Evolutionary conservation across 1,139 yeast genomes (phyloP).

Genomic region (Eremothecium coryli): DNA sequence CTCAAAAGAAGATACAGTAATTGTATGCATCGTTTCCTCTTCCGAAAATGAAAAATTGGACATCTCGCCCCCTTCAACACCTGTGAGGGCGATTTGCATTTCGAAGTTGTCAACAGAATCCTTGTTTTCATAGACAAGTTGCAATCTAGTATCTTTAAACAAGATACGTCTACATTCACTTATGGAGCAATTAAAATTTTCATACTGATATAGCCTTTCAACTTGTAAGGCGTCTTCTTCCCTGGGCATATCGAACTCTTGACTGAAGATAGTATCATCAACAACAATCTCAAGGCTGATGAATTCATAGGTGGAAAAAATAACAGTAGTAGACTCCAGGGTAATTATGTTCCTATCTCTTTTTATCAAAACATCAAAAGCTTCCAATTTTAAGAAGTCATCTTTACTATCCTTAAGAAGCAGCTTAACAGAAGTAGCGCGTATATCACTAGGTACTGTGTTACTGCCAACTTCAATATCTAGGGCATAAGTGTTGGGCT

Average conservation of each 20-base stretch:
- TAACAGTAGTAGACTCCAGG: conserved; percentile 17
- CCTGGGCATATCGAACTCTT: conserved; percentile 14
- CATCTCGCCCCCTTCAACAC: neutral
- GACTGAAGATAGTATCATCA: conserved; percentile 22
- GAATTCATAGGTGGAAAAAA: conserved; percentile 21
- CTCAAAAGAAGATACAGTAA: conserved; percentile 5
- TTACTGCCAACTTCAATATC: conserved; percentile 13
- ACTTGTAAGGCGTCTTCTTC: conserved; percentile 1
- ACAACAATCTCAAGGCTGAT: conserved; percentile 19
- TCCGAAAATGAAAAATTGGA: conserved; percentile 5
- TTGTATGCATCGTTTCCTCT: neutral
- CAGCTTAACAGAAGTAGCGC: conserved; percentile 16
- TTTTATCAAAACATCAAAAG: conserved; percentile 7
- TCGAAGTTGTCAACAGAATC: conserved; percentile 9
- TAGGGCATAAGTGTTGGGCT: conserved; percentile 20
- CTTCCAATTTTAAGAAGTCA: conserved; percentile 15
- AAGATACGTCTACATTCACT: neutral
- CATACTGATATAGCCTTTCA: conserved; percentile 8
- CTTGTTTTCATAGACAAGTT: conserved; percentile 10
- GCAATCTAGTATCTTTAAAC: neutral
- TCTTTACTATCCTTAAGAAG: conserved; percentile 15
- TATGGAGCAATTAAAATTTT: conserved; percentile 2
- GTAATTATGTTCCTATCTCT: conserved; percentile 7
- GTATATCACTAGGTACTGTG: conserved; percentile 16
- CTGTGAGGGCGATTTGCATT: conserved; percentile 10